A percentile compares a stretch with the other conserved stretches of the same genome.
Conservation (phyloP, 352 stramenopile genomes). For the Phytophthora palmivora region DNA sequence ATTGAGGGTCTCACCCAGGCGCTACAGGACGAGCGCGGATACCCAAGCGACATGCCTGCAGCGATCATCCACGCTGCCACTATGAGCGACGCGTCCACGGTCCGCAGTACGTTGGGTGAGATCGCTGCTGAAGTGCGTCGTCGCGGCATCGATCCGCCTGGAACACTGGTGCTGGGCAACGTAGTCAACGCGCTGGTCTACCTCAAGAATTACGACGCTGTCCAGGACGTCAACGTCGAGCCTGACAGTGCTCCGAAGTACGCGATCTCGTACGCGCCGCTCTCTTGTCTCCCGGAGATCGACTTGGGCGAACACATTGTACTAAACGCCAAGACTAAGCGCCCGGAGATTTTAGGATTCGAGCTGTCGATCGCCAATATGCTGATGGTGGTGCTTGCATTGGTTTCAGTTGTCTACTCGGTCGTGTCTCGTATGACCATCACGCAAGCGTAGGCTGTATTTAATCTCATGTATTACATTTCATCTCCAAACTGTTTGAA, state of each 20-base stretch:
- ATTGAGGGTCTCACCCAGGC: slow-evolving; percentile 88
- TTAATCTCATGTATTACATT: slow-evolving; percentile 20
- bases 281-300: slow-evolving; percentile 54
- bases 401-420: slow-evolving; percentile 37
- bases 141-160: slow-evolving; percentile 89
- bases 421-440: slow-evolving; percentile 25
- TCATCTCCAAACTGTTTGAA: neutral
- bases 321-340: slow-evolving; percentile 45
- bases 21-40: slow-evolving; percentile 83
- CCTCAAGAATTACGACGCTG: slow-evolving; percentile 70
- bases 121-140: slow-evolving; percentile 91
- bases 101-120: slow-evolving; percentile 88
- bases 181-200: slow-evolving; percentile 87
- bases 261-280: slow-evolving; percentile 70
- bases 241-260: slow-evolving; percentile 48
- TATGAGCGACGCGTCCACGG: slow-evolving; percentile 87
- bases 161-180: slow-evolving; percentile 94
- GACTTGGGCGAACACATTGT: slow-evolving; percentile 72
- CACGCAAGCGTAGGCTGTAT: slow-evolving; percentile 22
- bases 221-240: slow-evolving; percentile 34
- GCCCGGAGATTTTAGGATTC: slow-evolving; percentile 29
- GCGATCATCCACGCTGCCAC: slow-evolving; percentile 95
- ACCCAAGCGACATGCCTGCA: slow-evolving; percentile 91
- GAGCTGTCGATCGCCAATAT: slow-evolving; percentile 29
- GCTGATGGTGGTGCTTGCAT: slow-evolving; percentile 27